Conservation (phyloP, 441 rosid species). For the Theobroma grandiflorum region DNA sequence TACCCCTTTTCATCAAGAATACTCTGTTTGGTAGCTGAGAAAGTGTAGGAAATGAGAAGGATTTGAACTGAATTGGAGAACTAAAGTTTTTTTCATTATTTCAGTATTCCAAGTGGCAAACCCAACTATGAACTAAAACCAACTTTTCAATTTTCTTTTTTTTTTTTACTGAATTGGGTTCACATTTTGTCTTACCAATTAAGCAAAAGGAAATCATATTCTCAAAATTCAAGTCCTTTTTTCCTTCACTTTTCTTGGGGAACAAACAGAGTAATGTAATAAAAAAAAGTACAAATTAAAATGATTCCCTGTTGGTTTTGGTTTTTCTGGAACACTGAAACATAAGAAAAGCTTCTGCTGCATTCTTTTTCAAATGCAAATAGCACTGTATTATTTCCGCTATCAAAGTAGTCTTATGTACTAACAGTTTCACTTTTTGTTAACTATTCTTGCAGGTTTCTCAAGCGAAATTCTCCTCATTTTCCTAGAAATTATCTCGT, state of each 20-base stretch:
- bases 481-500: not conserved
- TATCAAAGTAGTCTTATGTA: not conserved
- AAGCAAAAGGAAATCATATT: not conserved
- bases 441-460: constrained; percentile 23
- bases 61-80: constrained; percentile 4
- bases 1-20: not conserved
- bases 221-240: not conserved
- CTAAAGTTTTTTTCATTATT: not conserved
- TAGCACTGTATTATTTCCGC: not conserved
- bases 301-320: not conserved
- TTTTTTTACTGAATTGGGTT: not conserved
- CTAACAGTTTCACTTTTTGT: not conserved
- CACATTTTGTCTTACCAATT: not conserved
- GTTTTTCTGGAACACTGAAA: not conserved
- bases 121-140: not conserved
- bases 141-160: not conserved
- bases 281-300: not conserved
- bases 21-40: constrained; percentile 33
- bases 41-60: not conserved
- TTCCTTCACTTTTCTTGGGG: not conserved
- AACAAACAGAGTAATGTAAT: not conserved
- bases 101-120: not conserved
- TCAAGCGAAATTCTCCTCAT: not conserved
- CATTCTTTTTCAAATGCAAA: not conserved
- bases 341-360: constrained; percentile 2